These are phyloP conservation scores for Solanum chiquidenum DNA, from an alignment of 257 asterid genomes.

Conservation along the genomic window DNA sequence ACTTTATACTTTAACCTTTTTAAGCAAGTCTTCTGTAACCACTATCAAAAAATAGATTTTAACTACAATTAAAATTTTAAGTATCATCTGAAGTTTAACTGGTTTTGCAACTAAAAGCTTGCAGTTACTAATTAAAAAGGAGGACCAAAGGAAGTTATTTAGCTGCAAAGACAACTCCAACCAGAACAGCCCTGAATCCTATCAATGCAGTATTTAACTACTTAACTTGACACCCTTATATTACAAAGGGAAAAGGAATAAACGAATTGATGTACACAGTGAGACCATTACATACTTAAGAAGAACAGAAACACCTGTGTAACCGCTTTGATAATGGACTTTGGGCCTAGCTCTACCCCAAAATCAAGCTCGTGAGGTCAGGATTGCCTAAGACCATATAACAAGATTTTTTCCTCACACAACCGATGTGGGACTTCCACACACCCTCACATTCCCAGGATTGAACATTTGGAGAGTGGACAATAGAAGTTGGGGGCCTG, in stretches of 20 bases:
- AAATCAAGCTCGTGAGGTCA: neutral
- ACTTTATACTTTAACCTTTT: neutral
- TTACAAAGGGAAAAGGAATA: neutral
- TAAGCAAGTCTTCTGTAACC: neutral
- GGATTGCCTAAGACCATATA: neutral
- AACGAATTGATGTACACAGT: neutral
- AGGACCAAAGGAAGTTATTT: neutral
- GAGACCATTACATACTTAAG: neutral
- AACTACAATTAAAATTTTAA: neutral
- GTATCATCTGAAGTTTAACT: neutral
- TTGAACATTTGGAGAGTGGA: neutral
- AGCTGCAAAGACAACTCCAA: neutral
- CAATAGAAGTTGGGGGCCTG: neutral
- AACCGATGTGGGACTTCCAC: neutral
- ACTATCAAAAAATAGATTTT: neutral
- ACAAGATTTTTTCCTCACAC: neutral
- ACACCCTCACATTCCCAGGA: neutral
- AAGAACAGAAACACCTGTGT: neutral
- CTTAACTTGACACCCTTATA: neutral
- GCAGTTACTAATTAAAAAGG: neutral
- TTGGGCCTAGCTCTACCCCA: neutral
- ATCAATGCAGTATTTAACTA: neutral
- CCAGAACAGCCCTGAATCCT: neutral
- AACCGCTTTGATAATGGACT: neutral
- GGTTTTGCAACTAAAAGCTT: neutral